A percentile compares a stretch with the other conserved stretches of the same genome.
phyloP scores from a whole-genome alignment of 1,284 basidiomycete genomes.

The Mycena citricolor region DNA sequence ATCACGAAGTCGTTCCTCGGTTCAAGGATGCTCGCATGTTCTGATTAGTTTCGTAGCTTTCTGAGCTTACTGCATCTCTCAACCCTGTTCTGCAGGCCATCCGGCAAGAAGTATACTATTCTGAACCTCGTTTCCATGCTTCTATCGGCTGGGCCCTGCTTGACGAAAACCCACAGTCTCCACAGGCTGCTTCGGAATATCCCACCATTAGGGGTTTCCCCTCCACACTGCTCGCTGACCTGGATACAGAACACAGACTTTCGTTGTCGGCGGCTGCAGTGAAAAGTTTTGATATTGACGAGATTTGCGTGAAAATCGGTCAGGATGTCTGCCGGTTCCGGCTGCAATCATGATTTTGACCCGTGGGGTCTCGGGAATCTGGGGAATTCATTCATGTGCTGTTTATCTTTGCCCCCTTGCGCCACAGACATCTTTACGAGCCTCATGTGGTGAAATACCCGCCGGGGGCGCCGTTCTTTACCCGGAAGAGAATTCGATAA shows the following conservation, averaged over 20 bases:
- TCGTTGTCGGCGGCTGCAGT: conserved; percentile 42
- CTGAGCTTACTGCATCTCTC: conserved; percentile 49
- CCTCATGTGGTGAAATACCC: no score
- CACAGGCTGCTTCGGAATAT: conserved; percentile 30
- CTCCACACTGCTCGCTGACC: conserved; percentile 39
- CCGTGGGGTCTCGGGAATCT: no score
- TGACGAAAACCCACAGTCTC: conserved; percentile 20
- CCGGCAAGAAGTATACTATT: conserved; percentile 73
- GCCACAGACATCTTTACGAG: no score
- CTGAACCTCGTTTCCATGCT: conserved; percentile 72
- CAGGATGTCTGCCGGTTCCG: conserved; percentile 51
- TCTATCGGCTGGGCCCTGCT: conserved; percentile 81
- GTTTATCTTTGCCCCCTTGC: no score
- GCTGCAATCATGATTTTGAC: no score
- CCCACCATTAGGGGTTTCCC: conserved; percentile 55
- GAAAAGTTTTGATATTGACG: conserved; percentile 51
- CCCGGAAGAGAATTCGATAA: no score
- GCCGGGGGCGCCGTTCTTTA: no score
- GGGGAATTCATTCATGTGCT: no score
- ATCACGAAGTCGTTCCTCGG: conserved; percentile 52
- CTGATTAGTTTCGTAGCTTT: conserved; percentile 43
- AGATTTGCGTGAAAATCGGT: conserved; percentile 63
- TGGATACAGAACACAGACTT: conserved; percentile 48
- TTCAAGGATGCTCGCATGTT: not conserved
- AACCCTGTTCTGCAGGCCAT: conserved; percentile 53